phyloP scores from a whole-genome alignment of 257 asterid species.

The Ilex aquifolium region DNA sequence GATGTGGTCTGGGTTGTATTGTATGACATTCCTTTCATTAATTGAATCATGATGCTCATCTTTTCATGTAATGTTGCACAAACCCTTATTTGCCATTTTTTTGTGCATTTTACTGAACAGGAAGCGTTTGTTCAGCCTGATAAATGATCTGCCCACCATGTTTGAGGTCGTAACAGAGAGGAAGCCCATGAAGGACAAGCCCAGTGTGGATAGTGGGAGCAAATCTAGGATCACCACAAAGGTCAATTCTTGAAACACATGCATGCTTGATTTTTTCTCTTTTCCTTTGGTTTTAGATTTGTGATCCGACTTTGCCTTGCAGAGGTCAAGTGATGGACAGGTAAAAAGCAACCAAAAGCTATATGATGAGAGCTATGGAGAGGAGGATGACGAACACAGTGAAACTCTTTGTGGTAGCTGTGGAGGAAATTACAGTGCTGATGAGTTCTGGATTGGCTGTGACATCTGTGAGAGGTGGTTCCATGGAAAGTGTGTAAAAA shows the following conservation, averaged over 20 bases:
- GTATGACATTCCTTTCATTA: too few relatives aligned
- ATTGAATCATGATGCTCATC: too few relatives aligned
- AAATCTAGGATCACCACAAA: conserved; percentile 19
- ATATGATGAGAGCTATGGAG: conserved; percentile 19
- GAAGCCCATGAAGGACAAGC: conserved; percentile 24
- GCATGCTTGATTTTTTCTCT: neutral
- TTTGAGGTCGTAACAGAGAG: conserved; percentile 24
- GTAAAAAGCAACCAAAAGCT: conserved; percentile 15
- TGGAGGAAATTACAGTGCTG: conserved; percentile 24
- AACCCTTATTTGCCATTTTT: neutral
- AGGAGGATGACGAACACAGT: conserved; percentile 27
- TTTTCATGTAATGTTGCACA: too few relatives aligned
- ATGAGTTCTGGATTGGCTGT: conserved; percentile 36
- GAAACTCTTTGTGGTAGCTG: conserved; percentile 35
- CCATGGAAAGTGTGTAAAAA: conserved; percentile 34
- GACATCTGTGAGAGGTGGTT: conserved; percentile 51
- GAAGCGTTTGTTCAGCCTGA: conserved; percentile 29
- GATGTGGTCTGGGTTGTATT: too few relatives aligned
- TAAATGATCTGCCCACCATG: conserved; percentile 31
- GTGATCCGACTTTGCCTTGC: neutral
- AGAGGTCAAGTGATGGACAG: conserved; percentile 26
- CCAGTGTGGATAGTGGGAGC: conserved; percentile 21
- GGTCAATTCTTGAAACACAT: conserved; percentile 7
- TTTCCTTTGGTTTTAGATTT: neutral
- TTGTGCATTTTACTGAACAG: conserved; percentile 5